Conservation (phyloP, 2,329 filamentous ascomycete genomes). For the Graphilbum sp. region DNA sequence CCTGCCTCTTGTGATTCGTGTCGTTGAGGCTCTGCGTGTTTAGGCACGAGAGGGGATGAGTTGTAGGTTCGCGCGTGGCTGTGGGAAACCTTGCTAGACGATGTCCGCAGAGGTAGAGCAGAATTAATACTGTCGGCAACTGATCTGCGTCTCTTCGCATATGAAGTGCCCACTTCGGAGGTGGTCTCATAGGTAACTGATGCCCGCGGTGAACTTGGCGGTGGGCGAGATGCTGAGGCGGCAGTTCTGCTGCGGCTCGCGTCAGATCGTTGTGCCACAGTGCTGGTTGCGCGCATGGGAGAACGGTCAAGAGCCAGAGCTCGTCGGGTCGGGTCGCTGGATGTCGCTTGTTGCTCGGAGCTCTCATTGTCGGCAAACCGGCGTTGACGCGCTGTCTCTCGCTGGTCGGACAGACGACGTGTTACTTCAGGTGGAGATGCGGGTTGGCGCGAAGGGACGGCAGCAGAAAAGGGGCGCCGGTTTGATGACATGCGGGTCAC, state of each 20-base stretch:
- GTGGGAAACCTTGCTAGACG: slow-evolving; percentile 26
- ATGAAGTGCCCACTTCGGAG: slow-evolving; percentile 14
- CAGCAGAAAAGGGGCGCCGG: slow-evolving; percentile 36
- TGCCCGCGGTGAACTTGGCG: slow-evolving; percentile 32
- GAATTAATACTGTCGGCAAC: slow-evolving; percentile 28
- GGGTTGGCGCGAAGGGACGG: slow-evolving; percentile 28
- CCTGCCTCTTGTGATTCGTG: slow-evolving; percentile 22
- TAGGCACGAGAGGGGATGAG: slow-evolving; percentile 42
- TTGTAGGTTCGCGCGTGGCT: slow-evolving; percentile 32
- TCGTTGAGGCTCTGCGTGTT: slow-evolving; percentile 20
- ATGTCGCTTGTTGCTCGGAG: slow-evolving; percentile 14
- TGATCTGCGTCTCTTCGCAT: slow-evolving; percentile 24
- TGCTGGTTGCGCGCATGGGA: slow-evolving; percentile 10
- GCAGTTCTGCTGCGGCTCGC: slow-evolving; percentile 3
- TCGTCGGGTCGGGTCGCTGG: slow-evolving; percentile 28
- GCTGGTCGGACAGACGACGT: slow-evolving; percentile 41
- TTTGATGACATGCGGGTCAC: slow-evolving; percentile 26
- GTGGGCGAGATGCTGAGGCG: slow-evolving; percentile 14
- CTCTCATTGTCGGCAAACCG: slow-evolving; percentile 21
- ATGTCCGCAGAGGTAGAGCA: slow-evolving; percentile 22
- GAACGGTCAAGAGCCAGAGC: slow-evolving; percentile 24
- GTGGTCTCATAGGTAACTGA: slow-evolving; percentile 28
- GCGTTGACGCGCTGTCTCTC: slow-evolving; percentile 28
- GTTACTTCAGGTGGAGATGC: slow-evolving; percentile 32
- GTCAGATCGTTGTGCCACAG: slow-evolving; percentile 1